Evolutionary conservation across 768 basidiomycete genomes (phyloP).

Genomic region (Gelatoporia subvermispora): DNA sequence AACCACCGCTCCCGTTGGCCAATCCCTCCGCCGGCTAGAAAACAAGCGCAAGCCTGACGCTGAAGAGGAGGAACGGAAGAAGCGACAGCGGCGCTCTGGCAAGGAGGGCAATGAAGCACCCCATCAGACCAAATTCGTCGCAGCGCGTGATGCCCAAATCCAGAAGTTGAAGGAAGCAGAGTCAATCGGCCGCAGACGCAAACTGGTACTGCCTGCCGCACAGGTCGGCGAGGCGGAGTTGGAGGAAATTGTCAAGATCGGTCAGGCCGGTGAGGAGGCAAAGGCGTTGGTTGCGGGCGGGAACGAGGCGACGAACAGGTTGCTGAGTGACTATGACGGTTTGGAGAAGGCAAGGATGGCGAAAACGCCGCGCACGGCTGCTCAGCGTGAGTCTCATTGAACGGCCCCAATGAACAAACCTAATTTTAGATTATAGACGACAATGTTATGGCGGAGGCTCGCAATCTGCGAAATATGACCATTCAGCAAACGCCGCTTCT

Average conservation of each 20-base stretch:
- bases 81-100: conserved; percentile 71
- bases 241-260: conserved; percentile 98
- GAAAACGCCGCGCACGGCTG: conserved; percentile 89
- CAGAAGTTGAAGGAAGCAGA: conserved; percentile 97
- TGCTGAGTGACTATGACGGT: conserved; percentile 91
- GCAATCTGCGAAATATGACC: conserved; percentile 93
- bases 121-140: conserved; percentile 90
- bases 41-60: conserved; percentile 94
- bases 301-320: conserved; percentile 76
- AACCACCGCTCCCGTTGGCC: conserved; percentile 86
- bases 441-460: conserved; percentile 89
- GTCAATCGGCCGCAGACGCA: conserved; percentile 83
- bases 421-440: conserved; percentile 63
- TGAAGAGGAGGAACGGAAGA: conserved; percentile 90
- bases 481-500: conserved; percentile 89
- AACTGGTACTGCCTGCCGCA: conserved; percentile 78
- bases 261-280: conserved; percentile 85
- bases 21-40: conserved; percentile 85
- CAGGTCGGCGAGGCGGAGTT: conserved; percentile 94
- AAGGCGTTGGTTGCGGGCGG: conserved; percentile 80
- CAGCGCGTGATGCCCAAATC: conserved; percentile 96
- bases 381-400: conserved; percentile 65
- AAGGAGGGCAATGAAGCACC: conserved; percentile 58
- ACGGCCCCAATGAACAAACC: conserved; percentile 6
- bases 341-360: conserved; percentile 87